Evolutionary conservation across 139 green algal genomes (phyloP), one percentile per base, ranked within the genome.

Genomic region (Diplosphaera chodatii): DNA sequence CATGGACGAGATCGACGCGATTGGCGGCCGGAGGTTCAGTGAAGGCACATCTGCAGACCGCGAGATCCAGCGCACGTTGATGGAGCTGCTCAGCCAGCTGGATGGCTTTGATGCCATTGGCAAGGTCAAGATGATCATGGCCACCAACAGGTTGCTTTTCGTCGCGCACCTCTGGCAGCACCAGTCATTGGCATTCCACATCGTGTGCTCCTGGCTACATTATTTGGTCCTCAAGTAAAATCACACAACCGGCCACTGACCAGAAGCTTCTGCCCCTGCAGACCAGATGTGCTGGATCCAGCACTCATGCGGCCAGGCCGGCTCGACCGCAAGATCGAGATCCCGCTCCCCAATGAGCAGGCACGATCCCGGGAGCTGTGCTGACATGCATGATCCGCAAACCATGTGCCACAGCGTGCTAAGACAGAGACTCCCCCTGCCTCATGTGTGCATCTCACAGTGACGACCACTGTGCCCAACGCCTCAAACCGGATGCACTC

Each of bases 1-100:
- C 87, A 98, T 99, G 96, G 96, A 99, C 65, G 92, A 98, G 81
- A 95, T 99, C 64, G 96, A 99, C 78, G 96, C 96, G 72, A 99
- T 99, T 77, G 96, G 96, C 16, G 96, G 95, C 13, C 82, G 91
- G 59, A 83, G 96, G 32, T 98, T 98, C 84, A 96, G 85, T 73
- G 96, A 99, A 80, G 94, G 95, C 70, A 99, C 96, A 65, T 91
- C 76, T 28, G 96, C 96, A 3, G 96, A 99, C 78, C 85, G 96
- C 18, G 96, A 99, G 83, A 98, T 99, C 79, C 96, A 99, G 85
- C 89, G 96, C 67, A 99, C 96, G 28, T 87, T 99, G 30, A 99
- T 99, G 96, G 96, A 99, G 88, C 87, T 99, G 75, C 91, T 99
- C n/a, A 91, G 85, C 68, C 92, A 97, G 82, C 85, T 99, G 62